Percentiles rank a stretch among this genome's conserved stretches.
Evolutionary conservation across 202 grass and related monocot genomes (phyloP).

Genomic region (Dendrocalamus latiflorus): DNA sequence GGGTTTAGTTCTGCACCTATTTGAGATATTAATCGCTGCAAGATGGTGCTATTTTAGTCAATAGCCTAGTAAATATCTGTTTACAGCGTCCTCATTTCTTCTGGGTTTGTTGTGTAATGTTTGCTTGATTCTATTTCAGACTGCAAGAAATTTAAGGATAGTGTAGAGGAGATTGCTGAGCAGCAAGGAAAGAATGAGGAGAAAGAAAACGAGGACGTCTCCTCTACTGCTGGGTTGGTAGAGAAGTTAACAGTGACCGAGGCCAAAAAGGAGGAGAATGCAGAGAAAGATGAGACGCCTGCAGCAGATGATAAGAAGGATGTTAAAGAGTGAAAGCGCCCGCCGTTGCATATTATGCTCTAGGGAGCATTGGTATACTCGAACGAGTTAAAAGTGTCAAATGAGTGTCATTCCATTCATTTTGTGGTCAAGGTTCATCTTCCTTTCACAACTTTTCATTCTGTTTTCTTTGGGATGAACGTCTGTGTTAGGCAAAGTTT

Average conservation of each 20-base stretch:
- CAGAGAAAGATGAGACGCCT: slow-evolving; percentile 24
- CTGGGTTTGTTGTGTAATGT: not conserved
- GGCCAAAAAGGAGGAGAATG: slow-evolving; percentile 19
- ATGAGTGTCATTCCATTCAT: slow-evolving; percentile 33
- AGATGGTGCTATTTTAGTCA: not conserved
- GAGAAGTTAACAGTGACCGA: slow-evolving; percentile 46
- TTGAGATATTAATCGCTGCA: not conserved
- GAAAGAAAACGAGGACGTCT: slow-evolving; percentile 40
- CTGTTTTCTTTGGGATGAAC: slow-evolving; percentile 21
- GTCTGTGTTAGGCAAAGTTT: slow-evolving; percentile 20
- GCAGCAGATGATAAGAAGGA: slow-evolving; percentile 33
- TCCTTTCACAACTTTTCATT: slow-evolving; percentile 44
- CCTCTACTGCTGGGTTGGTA: slow-evolving; percentile 37
- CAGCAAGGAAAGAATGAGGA: slow-evolving; percentile 26
- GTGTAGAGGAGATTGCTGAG: slow-evolving; percentile 54
- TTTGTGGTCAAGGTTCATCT: slow-evolving; percentile 18
- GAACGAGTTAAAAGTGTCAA: not conserved
- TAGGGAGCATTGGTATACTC: not conserved
- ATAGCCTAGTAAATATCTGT: not conserved
- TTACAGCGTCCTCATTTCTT: not conserved
- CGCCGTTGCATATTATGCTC: not conserved
- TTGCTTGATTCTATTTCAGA: slow-evolving; percentile 32
- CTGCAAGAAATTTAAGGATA: slow-evolving; percentile 70
- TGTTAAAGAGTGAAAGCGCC: slow-evolving; percentile 21
- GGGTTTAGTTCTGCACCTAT: not conserved